Evolutionary conservation across 495 filamentous ascomycete species (phyloP), one percentile per base, ranked within the genome.

Genomic region (Poronia punctata): DNA sequence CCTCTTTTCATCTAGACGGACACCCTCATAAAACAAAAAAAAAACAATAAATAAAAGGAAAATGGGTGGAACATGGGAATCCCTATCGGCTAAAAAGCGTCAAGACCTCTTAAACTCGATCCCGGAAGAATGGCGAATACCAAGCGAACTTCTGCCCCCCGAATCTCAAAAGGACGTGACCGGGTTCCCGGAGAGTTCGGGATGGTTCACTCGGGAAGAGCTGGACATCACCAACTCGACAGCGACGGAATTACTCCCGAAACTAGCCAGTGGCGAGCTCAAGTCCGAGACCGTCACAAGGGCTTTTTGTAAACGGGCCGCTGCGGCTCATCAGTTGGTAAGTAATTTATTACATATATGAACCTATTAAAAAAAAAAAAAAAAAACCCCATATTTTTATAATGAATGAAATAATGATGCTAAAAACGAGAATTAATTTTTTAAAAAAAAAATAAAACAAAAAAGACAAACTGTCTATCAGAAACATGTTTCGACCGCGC

Each of bases 51-150:
- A n/a, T n/a, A n/a, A n/a, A n/a, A n/a, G n/a, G 18, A 37, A 34
- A 26, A 45, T 45, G 42, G 35, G 43, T 5, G 48, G 38, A 28
- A 46, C 49, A 20, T 70, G 66, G 66, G 56, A 64, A 38, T 46
- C 52, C 18, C 46, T 65, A 21, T 59, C 57, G 15, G 57, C 59
- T 9, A 54, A 54, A 45, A 66, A 68, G 49, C 57, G 65, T 21
- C 52, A 46, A 21, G 47, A 50, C 6, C 39, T 70, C 8, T 21
- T 37, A n/a, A 43, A 48, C 24, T 57, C 58, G 1, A 65, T 70
- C 16, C 65, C 67, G 1, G 33, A 52, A 14, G 62, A 67, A 25
- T 70, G 56, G 54, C 56, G 48, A 44, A 55, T 70, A 16, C 66
- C 63, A n/a, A 42, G n/a, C 19, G 32, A 57, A 27, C 51, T 67